Base-by-base conservation (phyloP, 345 rosid species). In the Isatis tinctoria region DNA sequence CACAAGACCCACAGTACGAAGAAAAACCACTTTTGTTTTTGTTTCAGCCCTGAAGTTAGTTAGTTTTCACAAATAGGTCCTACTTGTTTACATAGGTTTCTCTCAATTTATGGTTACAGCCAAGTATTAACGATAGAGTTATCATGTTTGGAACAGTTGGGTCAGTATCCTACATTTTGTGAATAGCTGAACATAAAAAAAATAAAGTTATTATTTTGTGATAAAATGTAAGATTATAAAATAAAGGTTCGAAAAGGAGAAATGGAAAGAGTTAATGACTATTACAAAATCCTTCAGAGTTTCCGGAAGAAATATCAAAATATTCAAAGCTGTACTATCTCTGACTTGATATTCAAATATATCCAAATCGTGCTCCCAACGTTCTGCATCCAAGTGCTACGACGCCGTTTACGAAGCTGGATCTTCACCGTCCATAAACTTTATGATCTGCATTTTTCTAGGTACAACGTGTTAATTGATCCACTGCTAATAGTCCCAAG, bases 311-410 rank as follows among this genome's bases (percentile, higher is more conserved):
- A 61, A 69, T 51, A 20, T 20, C 28, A 49, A 22, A 48, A 49
- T 53, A 75, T 52, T 61, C 33, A 75, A 26, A 61, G 24, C 48
- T 57, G 56, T 60, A 49, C 48, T 40, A 60, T n/a, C 45, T 30
- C 28, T 39, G 62, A 67, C 63, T 74, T 33, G 56, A 24, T 51
- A 22, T 17, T 67, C 16, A 30, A 32, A 7, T n/a, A 65, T 48
- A 69, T 61, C 74, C 65, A 69, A 61, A 62, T 69, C 70, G 79
- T 75, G 79, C 75, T 35, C 59, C 60, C 52, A 37, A 76, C 80
- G 71, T 70, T 54, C 59, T 63, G 70, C 52, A 70, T 70, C 66
- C 14, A 63, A n/a, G 13, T 2, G 49, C 39, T 0, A 60, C 79
- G 79, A 60, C 63, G 61, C 6, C 67, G 62, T 67, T 67, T 37